Evolutionary conservation across 441 rosid species (phyloP).

Genomic region (Gossypium schwendimanii): DNA sequence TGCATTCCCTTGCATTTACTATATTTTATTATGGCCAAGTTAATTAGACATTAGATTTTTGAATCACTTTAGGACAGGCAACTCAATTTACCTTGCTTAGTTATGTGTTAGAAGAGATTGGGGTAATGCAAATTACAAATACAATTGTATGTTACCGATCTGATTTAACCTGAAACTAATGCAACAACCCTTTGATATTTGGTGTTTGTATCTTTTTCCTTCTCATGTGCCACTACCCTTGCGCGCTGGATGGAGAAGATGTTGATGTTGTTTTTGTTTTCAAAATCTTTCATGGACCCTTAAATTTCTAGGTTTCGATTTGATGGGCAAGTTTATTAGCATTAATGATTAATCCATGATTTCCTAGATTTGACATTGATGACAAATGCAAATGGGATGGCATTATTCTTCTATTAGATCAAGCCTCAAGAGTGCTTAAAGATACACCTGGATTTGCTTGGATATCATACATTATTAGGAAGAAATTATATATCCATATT

Average conservation of each 20-base stretch:
- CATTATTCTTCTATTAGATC: background rate
- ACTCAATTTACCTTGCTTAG: background rate
- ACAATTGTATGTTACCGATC: background rate
- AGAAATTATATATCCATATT: background rate
- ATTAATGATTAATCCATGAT: background rate
- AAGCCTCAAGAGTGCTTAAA: background rate
- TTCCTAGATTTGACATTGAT: background rate
- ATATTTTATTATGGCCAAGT: background rate
- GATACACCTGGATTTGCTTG: background rate
- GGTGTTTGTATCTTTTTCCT: background rate
- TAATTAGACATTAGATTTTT: background rate
- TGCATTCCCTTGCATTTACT: slow-evolving; percentile 17
- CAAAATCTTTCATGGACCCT: slow-evolving; percentile 3
- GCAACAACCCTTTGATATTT: background rate
- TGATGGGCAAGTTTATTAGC: background rate
- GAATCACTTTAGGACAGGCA: background rate
- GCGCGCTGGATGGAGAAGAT: background rate
- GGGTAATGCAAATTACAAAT: background rate
- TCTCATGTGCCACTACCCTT: slow-evolving; percentile 5
- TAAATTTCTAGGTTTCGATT: background rate
- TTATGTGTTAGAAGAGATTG: background rate
- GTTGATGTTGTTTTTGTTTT: background rate
- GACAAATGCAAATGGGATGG: slow-evolving; percentile 1
- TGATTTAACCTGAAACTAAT: background rate
- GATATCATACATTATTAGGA: background rate